These are phyloP conservation scores for Lasiodiplodia citricola DNA, from an alignment of 2,329 filamentous ascomycete species.

Conservation along the genomic window DNA sequence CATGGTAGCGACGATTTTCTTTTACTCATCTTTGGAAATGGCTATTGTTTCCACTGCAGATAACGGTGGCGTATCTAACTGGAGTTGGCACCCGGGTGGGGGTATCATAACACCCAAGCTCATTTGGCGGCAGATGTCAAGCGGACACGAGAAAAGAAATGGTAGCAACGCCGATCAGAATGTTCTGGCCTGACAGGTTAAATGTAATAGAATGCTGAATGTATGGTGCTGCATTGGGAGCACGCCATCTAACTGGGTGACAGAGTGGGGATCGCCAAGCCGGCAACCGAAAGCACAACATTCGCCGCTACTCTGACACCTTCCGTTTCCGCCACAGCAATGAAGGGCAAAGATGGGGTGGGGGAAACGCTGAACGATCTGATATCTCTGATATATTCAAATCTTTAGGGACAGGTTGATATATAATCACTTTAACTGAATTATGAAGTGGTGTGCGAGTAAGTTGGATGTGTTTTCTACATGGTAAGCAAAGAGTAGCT, in stretches of 20 bases:
- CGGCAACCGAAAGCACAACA: constrained; percentile 10
- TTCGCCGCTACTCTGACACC: constrained; percentile 10
- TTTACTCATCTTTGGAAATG: too few relatives aligned
- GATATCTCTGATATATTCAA: background rate
- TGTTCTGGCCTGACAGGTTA: background rate
- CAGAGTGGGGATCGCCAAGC: constrained; percentile 8
- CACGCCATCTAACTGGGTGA: background rate
- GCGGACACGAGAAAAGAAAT: background rate
- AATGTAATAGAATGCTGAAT: background rate
- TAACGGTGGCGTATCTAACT: too few relatives aligned
- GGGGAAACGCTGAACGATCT: too few relatives aligned
- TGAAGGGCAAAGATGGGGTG: background rate
- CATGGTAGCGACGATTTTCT: too few relatives aligned
- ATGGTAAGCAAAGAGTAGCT: too few relatives aligned
- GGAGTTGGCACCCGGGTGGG: too few relatives aligned
- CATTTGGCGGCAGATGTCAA: background rate
- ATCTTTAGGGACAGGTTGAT: background rate
- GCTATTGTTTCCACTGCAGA: too few relatives aligned
- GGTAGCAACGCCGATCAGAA: background rate
- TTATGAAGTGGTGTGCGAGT: too few relatives aligned
- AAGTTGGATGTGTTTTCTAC: too few relatives aligned
- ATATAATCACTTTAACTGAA: background rate
- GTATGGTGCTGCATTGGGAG: background rate
- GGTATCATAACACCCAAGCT: background rate
- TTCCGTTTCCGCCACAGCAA: background rate